Evolutionary conservation across 306 rosid species (phyloP).

Genomic region (Prinsepia uniflora): DNA sequence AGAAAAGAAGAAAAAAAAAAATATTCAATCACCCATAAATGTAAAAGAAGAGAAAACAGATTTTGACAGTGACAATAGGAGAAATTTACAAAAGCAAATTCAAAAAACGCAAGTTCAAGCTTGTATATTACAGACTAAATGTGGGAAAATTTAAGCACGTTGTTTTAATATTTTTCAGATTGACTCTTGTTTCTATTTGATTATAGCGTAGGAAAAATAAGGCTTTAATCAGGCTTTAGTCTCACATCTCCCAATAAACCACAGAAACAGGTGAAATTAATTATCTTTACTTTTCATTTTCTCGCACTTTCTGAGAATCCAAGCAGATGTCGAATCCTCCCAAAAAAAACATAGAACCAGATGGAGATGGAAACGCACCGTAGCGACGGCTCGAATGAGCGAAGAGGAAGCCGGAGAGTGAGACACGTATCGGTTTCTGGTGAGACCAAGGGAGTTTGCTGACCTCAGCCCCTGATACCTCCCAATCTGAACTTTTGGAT

Average conservation of each 20-base stretch:
- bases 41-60: not conserved
- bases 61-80: not conserved
- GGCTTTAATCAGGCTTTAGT: not conserved
- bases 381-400: constrained; percentile 58
- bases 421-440: constrained; percentile 22
- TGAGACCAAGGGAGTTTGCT: constrained; percentile 42
- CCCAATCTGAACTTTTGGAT: constrained; percentile 58
- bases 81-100: not conserved
- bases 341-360: not conserved
- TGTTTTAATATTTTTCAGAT: too few species aligned
- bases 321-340: constrained; percentile 1
- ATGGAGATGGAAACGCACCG: constrained; percentile 40
- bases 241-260: not conserved
- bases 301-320: constrained; percentile 7
- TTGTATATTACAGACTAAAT: not conserved
- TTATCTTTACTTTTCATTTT: not conserved
- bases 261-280: not conserved
- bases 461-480: constrained; percentile 56
- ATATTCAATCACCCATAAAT: too few species aligned
- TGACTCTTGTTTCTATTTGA: too few species aligned
- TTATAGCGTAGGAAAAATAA: too few species aligned
- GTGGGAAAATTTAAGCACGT: too few species aligned
- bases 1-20: too few species aligned
- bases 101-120: not conserved
- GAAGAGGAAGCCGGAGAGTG: constrained; percentile 42